Evolutionary conservation across 2,329 filamentous ascomycete species (phyloP), one percentile per base, ranked within the genome.

Genomic region (Beauveria scarabaeidicola): DNA sequence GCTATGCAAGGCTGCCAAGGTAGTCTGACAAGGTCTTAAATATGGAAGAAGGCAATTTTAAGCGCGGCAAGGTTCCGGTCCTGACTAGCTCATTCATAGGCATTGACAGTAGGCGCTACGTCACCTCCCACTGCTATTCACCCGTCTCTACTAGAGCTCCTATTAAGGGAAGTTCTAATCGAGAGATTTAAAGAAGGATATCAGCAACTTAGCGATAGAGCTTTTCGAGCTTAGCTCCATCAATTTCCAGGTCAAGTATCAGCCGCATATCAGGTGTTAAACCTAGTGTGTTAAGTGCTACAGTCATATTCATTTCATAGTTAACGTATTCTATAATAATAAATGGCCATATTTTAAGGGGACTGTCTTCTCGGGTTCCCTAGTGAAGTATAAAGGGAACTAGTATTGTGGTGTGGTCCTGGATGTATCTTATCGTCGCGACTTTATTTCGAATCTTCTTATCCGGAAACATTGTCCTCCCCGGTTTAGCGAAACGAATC

Each of bases 321-420:
- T 61, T 56, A 2, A 64, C 59, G 8, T 64, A 64, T 57, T 62
- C 61, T 50, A 62, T 64, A n/a, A 62, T 52, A 9, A 64, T 60
- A 10, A 64, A 64, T 1, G 61, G 62, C n/a, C 62, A 61, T 1
- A 64, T 43, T 25, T 51, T 27, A 6, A 62, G 46, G 3, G 61
- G 62, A 21, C 62, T 62, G 13, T 64, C 62, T n/a, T 62, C 59
- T 29, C 27, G 60, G 13, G 48, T 60, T 11, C 62, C 62, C 48
- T 52, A 62, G 53, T 62, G 62, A 10, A 62, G 58, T 27, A 62
- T 46, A 25, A 63, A 60, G 1, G 62, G 61, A 4, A 64, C 59
- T 0, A 61, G 62, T 8, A 64, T 61, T 1, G 61, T 48, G 1
- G 62, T 64, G 13, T 61, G 23, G 23, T 64, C 59, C 13, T 59